Base-by-base conservation (phyloP, 2,329 filamentous ascomycete genomes). In the Alternaria solani region DNA sequence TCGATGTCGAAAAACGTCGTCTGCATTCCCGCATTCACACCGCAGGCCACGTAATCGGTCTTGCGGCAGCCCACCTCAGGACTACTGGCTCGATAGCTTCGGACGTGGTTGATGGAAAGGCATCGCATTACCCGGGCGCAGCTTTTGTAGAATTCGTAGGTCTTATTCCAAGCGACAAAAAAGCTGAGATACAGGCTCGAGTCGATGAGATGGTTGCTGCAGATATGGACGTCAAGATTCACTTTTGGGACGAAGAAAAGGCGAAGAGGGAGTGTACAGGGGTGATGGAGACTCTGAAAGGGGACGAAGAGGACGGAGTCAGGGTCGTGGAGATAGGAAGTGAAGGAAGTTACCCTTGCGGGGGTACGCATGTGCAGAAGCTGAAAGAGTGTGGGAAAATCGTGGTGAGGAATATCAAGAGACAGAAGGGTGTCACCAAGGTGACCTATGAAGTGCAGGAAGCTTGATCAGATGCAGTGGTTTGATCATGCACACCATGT, bases 1-100 rank as follows among this genome's bases (percentile, higher is more conserved):
- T 93, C 57, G 86, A 93, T 71, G 77, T 69, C 0, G 83, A 85
- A 18, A 89, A 87, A 64, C 84, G 91, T 0, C 70, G 82, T 0
- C 80, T 91, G 0, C 87, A 89, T 78, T 91, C 89, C 0, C 85
- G 90, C 1, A 82, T 90, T 0, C 91, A 93, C 76, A 92, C 90
- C 0, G 90, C 89, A 0, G 91, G 91, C 34, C 91, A 93, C 67
- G 86, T 92, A 3, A 83, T 93, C 1, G 89, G 90, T 3, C 78
- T 87, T 0, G 90, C 90, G 0, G 87, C 92, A n/a, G 82, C 86
- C 1, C 80, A 84, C 53, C 81, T 91, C 0, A 76, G 87, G 82
- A 85, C 62, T 20, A 16, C 46, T 74, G 86, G 53, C 75, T 20
- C 26, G 75, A 28, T 75, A 0, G 67, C 69, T 1, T 0, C 49